phyloP scores from a whole-genome alignment of 1,284 basidiomycete genomes.

The Boletus semigastroideus region DNA sequence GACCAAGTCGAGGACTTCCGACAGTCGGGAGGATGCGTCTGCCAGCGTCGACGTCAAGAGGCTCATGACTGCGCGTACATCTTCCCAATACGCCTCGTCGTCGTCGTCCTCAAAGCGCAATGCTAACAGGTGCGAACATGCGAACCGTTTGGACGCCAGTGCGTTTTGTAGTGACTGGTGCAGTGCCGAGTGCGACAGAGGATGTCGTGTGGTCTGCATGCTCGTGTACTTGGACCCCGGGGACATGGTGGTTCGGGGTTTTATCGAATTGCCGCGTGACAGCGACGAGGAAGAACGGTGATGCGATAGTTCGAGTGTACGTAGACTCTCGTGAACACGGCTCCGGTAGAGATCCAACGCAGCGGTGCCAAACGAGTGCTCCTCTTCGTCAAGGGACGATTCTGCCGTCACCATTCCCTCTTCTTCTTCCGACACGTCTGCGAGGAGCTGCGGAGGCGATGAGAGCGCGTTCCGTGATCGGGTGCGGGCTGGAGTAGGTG shows the following conservation, averaged over 20 bases:
- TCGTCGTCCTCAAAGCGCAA: conserved; percentile 63
- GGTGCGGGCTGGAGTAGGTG: conserved; percentile 24
- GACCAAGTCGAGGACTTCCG: conserved; percentile 58
- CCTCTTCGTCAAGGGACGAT: conserved; percentile 21
- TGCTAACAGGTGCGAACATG: conserved; percentile 74
- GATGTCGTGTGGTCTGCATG: conserved; percentile 59
- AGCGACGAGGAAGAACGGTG: conserved; percentile 26
- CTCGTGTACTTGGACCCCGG: conserved; percentile 57
- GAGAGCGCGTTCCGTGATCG: conserved; percentile 20
- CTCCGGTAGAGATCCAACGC: conserved; percentile 59
- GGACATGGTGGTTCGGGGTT: conserved; percentile 36
- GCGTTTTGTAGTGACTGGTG: conserved; percentile 60
- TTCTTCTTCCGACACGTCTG: conserved; percentile 44
- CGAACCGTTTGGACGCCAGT: conserved; percentile 66
- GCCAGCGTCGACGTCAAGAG: conserved; percentile 63
- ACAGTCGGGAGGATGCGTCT: conserved; percentile 60
- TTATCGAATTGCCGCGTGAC: conserved; percentile 20
- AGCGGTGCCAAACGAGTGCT: conserved; percentile 52
- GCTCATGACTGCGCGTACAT: conserved; percentile 69
- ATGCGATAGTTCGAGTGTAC: conserved; percentile 40
- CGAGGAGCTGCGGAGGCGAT: conserved; percentile 29
- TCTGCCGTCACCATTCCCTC: conserved; percentile 30
- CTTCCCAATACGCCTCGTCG: conserved; percentile 77
- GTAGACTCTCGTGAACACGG: conserved; percentile 50
- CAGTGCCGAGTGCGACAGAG: conserved; percentile 62